Evolutionary conservation across 73 alveolate genomes (phyloP).

Genomic region (Paramecium primaurelia): DNA sequence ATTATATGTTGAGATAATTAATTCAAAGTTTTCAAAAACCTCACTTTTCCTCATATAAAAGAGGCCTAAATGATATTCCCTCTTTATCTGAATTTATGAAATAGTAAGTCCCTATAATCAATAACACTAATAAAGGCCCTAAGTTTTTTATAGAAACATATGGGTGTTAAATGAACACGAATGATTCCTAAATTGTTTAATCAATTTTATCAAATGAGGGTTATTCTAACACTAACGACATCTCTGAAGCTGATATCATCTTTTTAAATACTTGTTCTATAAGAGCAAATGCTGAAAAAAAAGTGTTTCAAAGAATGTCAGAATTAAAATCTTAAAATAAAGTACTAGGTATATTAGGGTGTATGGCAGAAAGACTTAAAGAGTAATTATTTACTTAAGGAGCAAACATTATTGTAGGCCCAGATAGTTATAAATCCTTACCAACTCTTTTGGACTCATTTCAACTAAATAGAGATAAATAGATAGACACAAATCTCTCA

Average conservation of each 20-base stretch:
- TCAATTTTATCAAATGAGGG: slow-evolving; percentile 29
- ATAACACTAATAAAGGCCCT: background rate
- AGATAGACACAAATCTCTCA: slow-evolving; percentile 76
- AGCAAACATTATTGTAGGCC: slow-evolving; percentile 86
- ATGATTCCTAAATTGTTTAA: background rate
- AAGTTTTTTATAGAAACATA: background rate
- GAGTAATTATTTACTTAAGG: slow-evolving; percentile 63
- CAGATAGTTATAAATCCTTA: slow-evolving; percentile 82
- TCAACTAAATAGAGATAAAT: slow-evolving; percentile 42
- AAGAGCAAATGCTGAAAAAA: slow-evolving; percentile 85
- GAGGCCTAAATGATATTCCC: background rate
- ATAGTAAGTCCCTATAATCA: background rate
- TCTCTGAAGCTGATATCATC: slow-evolving; percentile 69
- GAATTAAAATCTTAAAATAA: slow-evolving; percentile 54
- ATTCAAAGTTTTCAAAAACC: background rate
- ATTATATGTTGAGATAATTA: background rate
- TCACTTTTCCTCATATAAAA: background rate
- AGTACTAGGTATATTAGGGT: slow-evolving; percentile 80
- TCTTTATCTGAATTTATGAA: background rate
- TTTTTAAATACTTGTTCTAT: slow-evolving; percentile 85
- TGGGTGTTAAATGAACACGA: background rate
- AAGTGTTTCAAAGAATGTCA: slow-evolving; percentile 75
- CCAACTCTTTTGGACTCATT: slow-evolving; percentile 65
- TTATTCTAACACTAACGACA: background rate
- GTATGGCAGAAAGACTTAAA: slow-evolving; percentile 89